Conservation (phyloP, 1,284 basidiomycete genomes). For the Puccinia horiana region DNA sequence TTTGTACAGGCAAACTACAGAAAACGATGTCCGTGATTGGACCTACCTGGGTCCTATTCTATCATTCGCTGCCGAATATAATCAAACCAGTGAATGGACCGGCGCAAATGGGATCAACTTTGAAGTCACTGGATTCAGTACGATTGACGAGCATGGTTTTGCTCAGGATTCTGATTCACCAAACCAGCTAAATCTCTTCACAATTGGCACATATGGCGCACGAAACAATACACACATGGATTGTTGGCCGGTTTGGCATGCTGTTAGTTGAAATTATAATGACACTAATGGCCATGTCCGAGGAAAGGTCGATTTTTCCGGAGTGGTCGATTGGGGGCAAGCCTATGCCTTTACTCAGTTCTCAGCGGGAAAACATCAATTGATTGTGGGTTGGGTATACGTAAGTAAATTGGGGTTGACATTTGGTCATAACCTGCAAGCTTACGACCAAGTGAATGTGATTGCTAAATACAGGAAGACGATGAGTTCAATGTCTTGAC, state of each 20-base stretch:
- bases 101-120: slow-evolving; percentile 52
- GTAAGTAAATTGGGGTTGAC: no score
- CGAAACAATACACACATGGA: slow-evolving; percentile 34
- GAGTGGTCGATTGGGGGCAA: slow-evolving; percentile 53
- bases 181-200: slow-evolving; percentile 51
- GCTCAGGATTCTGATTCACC: slow-evolving; percentile 49
- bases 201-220: slow-evolving; percentile 52
- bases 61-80: slow-evolving; percentile 7
- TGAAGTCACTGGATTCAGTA: slow-evolving; percentile 51
- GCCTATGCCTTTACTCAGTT: slow-evolving; percentile 53
- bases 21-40: slow-evolving; percentile 51
- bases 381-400: slow-evolving; percentile 53
- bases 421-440: slow-evolving; percentile 14
- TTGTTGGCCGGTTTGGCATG: slow-evolving; percentile 52
- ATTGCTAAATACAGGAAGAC: slow-evolving; percentile 45
- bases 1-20: slow-evolving; percentile 53
- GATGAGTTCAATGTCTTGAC: slow-evolving; percentile 46
- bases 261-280: slow-evolving; percentile 47
- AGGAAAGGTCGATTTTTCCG: slow-evolving; percentile 42
- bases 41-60: slow-evolving; percentile 52
- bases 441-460: not conserved
- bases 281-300: slow-evolving; percentile 26
- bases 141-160: slow-evolving; percentile 52
- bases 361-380: slow-evolving; percentile 48
- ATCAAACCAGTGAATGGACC: slow-evolving; percentile 50